Evolutionary conservation across 495 filamentous ascomycete genomes (phyloP).

Genomic region (Penicillium cataractarum): DNA sequence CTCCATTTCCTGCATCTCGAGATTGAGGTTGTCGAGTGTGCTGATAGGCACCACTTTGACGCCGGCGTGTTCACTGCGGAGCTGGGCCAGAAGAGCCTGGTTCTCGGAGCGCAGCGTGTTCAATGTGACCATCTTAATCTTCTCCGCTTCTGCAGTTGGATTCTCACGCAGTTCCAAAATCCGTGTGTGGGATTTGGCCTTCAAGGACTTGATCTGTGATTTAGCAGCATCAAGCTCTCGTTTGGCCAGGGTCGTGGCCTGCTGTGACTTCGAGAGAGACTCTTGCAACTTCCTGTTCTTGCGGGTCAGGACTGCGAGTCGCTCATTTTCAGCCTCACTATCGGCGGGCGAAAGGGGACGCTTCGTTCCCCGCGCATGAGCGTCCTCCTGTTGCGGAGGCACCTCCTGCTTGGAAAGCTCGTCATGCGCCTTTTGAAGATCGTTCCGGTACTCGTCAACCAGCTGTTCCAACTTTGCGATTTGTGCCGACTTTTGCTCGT

Average conservation of each 20-base stretch:
- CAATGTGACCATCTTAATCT: constrained; percentile 79
- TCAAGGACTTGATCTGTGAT: constrained; percentile 71
- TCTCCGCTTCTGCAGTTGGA: constrained; percentile 80
- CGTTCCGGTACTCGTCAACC: constrained; percentile 85
- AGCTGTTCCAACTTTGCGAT: constrained; percentile 82
- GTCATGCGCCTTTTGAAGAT: constrained; percentile 71
- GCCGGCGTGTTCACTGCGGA: constrained; percentile 55
- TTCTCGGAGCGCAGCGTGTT: constrained; percentile 81
- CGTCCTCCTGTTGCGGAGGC: constrained; percentile 36
- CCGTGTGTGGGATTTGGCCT: constrained; percentile 75
- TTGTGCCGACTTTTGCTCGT: constrained; percentile 73
- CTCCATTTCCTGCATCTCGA: constrained; percentile 72
- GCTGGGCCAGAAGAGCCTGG: constrained; percentile 72
- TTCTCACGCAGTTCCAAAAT: constrained; percentile 87
- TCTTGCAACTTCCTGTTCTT: constrained; percentile 87
- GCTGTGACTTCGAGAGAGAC: constrained; percentile 67
- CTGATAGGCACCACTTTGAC: constrained; percentile 70
- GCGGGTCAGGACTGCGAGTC: constrained; percentile 77
- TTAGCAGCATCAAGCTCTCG: constrained; percentile 74
- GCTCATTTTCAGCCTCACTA: constrained; percentile 70
- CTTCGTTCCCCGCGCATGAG: constrained; percentile 42
- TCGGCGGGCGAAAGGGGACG: constrained; percentile 61
- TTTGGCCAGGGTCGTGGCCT: constrained; percentile 64
- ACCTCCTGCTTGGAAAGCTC: constrained; percentile 69
- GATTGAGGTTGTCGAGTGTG: constrained; percentile 70